A percentile compares a stretch with the other conserved stretches of the same genome.
These are phyloP conservation scores for Phytophthora pini DNA, from an alignment of 352 stramenopile genomes.

Conservation along the genomic window DNA sequence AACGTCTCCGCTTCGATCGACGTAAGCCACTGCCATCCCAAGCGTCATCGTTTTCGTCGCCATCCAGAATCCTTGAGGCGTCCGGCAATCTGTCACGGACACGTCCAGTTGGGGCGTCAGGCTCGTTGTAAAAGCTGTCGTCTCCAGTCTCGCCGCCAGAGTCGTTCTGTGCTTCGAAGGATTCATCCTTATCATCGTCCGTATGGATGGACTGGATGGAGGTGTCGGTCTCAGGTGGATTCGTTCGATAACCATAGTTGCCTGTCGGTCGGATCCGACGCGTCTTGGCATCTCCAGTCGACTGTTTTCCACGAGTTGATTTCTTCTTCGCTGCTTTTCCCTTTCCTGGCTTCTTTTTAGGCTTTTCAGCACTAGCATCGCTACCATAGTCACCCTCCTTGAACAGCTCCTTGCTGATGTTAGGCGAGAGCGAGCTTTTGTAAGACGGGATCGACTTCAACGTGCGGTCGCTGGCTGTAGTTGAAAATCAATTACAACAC, in stretches of 20 bases:
- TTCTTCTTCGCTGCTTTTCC: slow-evolving; percentile 37
- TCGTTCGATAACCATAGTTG: slow-evolving; percentile 62
- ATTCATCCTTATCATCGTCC: slow-evolving; percentile 65
- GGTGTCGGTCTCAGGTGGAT: slow-evolving; percentile 42
- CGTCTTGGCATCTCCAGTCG: slow-evolving; percentile 33
- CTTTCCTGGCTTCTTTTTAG: slow-evolving; percentile 40
- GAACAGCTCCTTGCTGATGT: slow-evolving; percentile 70
- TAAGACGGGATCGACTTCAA: slow-evolving; percentile 63
- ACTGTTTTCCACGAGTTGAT: slow-evolving; percentile 19
- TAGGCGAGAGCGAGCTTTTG: slow-evolving; percentile 53
- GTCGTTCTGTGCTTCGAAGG: slow-evolving; percentile 54
- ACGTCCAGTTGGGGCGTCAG: slow-evolving; percentile 31
- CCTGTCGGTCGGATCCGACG: slow-evolving; percentile 37
- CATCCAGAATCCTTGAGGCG: slow-evolving; percentile 42
- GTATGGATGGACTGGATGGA: slow-evolving; percentile 59
- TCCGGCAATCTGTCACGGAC: slow-evolving; percentile 65
- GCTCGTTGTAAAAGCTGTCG: slow-evolving; percentile 60
- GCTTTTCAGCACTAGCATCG: slow-evolving; percentile 39
- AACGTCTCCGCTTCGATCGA: slow-evolving; percentile 78
- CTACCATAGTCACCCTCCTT: slow-evolving; percentile 36
- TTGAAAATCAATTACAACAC: slow-evolving; percentile 6
- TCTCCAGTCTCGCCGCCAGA: slow-evolving; percentile 57
- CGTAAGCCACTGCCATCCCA: slow-evolving; percentile 58
- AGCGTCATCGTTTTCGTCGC: slow-evolving; percentile 30
- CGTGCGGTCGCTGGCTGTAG: slow-evolving; percentile 66